A percentile compares a stretch with the other conserved stretches of the same genome.
These are phyloP conservation scores for Blastocystis sp. DNA, from an alignment of 352 stramenopile genomes.

Conservation along the genomic window DNA sequence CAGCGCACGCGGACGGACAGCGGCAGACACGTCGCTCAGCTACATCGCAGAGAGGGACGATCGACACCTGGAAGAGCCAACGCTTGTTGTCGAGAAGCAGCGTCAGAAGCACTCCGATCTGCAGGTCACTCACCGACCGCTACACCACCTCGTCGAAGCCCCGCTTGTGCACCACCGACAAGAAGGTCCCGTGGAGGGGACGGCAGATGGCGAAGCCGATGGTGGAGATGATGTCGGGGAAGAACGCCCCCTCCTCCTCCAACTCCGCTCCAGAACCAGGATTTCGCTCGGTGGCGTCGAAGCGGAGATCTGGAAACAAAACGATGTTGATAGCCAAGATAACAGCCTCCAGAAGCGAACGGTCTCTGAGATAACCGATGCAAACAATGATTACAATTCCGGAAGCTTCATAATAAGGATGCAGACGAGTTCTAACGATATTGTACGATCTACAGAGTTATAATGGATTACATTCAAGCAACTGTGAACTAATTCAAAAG, in stretches of 20 bases:
- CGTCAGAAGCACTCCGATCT: slow-evolving; percentile 5
- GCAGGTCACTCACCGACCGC: neutral
- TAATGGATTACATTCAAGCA: neutral
- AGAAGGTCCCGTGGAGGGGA: neutral
- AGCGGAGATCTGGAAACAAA: slow-evolving; percentile 12
- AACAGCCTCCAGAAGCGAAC: neutral
- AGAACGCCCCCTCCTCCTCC: neutral
- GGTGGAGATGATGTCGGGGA: slow-evolving; percentile 33
- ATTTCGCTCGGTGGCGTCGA: neutral
- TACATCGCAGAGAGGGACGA: neutral
- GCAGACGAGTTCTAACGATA: slow-evolving; percentile 10
- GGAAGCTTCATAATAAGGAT: neutral
- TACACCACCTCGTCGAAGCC: neutral
- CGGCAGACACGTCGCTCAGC: neutral
- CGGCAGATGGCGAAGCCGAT: slow-evolving; percentile 35
- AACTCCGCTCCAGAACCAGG: neutral
- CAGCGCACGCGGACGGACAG: neutral
- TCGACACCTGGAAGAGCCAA: neutral
- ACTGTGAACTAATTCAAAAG: slow-evolving; percentile 45
- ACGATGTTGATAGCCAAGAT: neutral
- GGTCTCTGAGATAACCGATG: neutral
- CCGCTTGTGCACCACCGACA: neutral
- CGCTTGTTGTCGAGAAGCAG: slow-evolving; percentile 22
- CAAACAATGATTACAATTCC: neutral
- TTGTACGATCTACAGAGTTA: neutral